Base-by-base conservation (phyloP, 176 grass and related monocot species). In the Secale cereale region DNA sequence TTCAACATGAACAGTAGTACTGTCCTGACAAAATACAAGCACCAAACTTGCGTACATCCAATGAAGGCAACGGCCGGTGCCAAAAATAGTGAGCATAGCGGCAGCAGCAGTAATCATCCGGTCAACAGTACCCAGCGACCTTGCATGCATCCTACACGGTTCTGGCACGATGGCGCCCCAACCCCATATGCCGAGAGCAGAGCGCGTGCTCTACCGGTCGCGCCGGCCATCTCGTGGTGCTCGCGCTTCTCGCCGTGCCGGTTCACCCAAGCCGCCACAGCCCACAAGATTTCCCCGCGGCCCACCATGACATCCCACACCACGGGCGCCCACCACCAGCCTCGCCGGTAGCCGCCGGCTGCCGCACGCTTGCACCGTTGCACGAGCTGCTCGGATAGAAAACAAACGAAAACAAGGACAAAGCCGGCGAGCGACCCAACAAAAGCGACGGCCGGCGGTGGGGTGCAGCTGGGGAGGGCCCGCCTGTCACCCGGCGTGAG, bases 291-390 rank as follows among this genome's bases (percentile, higher is more conserved):
- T 46, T 29, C 5, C 3, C 11, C 26, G 59, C 50, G 20, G 81
- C 81, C 81, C 81, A 88, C 41, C 54, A 37, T 36, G 54, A 57
- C 1, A 9, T 72, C 73, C 73, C 73, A 22, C 63, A 87, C 86
- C 27, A 62, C 35, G 86, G 86, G 73, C 73, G 80, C 86, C 72
- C 36, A 60, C n/a, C 86, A 19, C 45, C 59, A 36, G 23, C 80
- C 28, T 41, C 43, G 30, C 63, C 7, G 52, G 52, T 8, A 7
- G 52, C 52, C 52, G 52, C 19, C 7, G 5, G 17, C 52, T 22
- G 19, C 52, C 52, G 4, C 11, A 60, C 75, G 13, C 17, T 33
- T 68, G 68, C 67, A 9, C 23, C 14, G 15, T 37, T 50, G 19
- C 46, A 35, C 4, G 14, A 23, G 56, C 56, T 10, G 37, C 78